Evolutionary conservation across 495 filamentous ascomycete species (phyloP).

Genomic region (Tricharina praecox): DNA sequence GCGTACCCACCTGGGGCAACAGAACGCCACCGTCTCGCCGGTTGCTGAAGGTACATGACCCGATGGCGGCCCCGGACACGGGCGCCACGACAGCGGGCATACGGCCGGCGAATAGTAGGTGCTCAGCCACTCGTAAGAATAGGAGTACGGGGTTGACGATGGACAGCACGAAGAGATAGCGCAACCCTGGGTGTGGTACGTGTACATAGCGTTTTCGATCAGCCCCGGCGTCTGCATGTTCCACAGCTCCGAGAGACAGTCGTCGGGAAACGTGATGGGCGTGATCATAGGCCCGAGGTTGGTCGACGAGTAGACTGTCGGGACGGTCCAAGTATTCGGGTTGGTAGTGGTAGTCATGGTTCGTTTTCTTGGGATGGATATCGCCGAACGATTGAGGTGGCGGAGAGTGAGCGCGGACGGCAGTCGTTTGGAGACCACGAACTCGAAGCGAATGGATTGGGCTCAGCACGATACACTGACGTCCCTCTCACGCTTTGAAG

Average conservation of each 20-base stretch:
- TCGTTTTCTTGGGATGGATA: too few relatives aligned
- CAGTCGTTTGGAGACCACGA: too few relatives aligned
- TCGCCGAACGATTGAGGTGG: too few relatives aligned
- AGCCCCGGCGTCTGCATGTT: constrained; percentile 4
- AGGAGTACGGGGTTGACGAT: constrained; percentile 7
- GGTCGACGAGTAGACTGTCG: constrained; percentile 5
- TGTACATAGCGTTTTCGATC: background rate
- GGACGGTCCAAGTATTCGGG: background rate
- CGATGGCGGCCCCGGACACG: constrained; percentile 1
- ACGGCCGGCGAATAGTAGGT: constrained; percentile 8
- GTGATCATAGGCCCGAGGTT: constrained; percentile 6
- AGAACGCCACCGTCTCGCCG: background rate
- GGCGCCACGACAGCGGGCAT: constrained; percentile 5
- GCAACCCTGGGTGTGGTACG: constrained; percentile 10
- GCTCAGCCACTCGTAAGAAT: constrained; percentile 6
- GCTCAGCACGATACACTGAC: too few relatives aligned
- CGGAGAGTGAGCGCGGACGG: too few relatives aligned
- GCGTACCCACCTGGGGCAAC: background rate
- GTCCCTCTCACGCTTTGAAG: too few relatives aligned
- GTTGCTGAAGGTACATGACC: background rate
- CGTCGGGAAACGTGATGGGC: background rate
- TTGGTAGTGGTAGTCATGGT: too few relatives aligned
- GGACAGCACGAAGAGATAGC: constrained; percentile 8
- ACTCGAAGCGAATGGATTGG: too few relatives aligned
- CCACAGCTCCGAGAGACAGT: constrained; percentile 4